Evolutionary conservation across 2,329 filamentous ascomycete genomes (phyloP).

Genomic region (Cadophora sp.): DNA sequence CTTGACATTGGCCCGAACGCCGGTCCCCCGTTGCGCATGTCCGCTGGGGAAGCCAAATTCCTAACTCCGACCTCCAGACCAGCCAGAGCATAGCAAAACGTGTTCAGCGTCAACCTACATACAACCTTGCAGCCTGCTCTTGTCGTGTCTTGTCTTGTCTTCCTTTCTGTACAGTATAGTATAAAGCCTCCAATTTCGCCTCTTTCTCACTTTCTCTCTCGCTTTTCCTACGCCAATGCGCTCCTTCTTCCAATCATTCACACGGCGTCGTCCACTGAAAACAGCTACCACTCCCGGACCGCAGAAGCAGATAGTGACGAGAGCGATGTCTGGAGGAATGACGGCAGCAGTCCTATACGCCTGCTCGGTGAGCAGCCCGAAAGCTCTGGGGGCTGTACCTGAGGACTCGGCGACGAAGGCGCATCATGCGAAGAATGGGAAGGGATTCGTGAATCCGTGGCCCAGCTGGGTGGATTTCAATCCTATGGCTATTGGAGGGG

Average conservation of each 20-base stretch:
- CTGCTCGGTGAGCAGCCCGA: constrained; percentile 36
- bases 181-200: background rate
- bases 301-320: constrained; percentile 21
- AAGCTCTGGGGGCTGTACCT: constrained; percentile 40
- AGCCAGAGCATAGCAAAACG: background rate
- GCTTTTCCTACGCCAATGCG: constrained; percentile 54
- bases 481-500: constrained; percentile 44
- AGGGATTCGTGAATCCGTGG: constrained; percentile 65
- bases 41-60: background rate
- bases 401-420: constrained; percentile 49
- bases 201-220: constrained; percentile 23
- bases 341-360: constrained; percentile 38
- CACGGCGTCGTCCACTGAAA: constrained; percentile 34
- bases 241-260: constrained; percentile 50
- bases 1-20: background rate
- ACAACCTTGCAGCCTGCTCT: background rate
- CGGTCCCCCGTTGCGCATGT: background rate
- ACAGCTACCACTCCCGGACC: background rate
- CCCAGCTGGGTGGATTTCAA: constrained; percentile 54
- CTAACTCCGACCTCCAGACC: constrained; percentile 1
- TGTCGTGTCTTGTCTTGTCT: background rate
- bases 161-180: background rate
- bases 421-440: constrained; percentile 60
- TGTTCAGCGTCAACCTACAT: constrained; percentile 3
- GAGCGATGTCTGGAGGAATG: constrained; percentile 36